Conservation (phyloP, 768 basidiomycete genomes). For the Hemileccinum rubropunctum region DNA sequence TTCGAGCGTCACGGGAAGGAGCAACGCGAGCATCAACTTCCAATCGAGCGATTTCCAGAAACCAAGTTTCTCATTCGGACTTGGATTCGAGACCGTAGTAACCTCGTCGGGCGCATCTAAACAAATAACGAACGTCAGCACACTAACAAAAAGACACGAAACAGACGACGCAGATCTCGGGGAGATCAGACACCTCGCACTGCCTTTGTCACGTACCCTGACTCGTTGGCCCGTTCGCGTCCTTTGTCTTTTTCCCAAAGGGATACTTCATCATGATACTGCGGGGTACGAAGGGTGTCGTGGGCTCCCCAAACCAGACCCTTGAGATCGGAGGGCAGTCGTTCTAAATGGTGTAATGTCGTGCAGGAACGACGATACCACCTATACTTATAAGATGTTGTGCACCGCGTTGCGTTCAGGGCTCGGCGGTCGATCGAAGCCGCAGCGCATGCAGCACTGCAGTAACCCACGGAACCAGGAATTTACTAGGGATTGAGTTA, state of each 20-base stretch:
- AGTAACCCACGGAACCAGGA: background rate
- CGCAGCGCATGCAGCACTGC: background rate
- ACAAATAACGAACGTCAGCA: background rate
- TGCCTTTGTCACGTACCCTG: constrained; percentile 4
- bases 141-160: too few species aligned
- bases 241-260: constrained; percentile 3
- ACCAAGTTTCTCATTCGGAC: constrained; percentile 6
- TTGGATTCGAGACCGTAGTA: background rate
- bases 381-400: background rate
- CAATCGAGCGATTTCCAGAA: constrained; percentile 30
- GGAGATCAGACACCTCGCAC: background rate
- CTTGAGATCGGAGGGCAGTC: too few species aligned
- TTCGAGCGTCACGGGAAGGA: constrained; percentile 43
- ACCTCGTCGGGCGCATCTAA: constrained; percentile 3
- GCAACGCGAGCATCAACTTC: constrained; percentile 34
- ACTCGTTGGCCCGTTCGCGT: background rate
- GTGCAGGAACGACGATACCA: background rate
- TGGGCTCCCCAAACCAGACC: background rate
- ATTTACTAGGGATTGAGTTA: too few species aligned
- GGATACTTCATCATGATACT: constrained; percentile 9
- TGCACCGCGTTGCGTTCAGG: background rate
- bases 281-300: background rate
- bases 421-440: background rate
- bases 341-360: background rate
- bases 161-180: background rate